Conservation (phyloP, 139 green algal genomes). For the Pleodorina starrii region DNA sequence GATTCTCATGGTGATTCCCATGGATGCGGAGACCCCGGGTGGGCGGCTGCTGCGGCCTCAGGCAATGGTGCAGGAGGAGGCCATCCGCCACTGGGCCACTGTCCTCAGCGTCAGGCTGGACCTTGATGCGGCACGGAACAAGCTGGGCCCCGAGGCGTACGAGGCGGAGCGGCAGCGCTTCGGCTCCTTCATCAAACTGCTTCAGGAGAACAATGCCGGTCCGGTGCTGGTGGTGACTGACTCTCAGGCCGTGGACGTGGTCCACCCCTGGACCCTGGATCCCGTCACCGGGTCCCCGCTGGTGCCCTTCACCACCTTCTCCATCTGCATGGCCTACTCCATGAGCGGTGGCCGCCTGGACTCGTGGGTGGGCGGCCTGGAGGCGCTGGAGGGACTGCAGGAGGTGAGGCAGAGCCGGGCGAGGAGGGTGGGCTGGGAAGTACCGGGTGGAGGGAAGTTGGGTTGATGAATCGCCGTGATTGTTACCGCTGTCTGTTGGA, state of each 20-base stretch:
- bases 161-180: constrained; percentile 69
- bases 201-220: constrained; percentile 58
- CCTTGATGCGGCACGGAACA: constrained; percentile 65
- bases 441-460: not conserved
- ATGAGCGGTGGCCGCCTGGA: constrained; percentile 67
- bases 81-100: constrained; percentile 69
- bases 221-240: constrained; percentile 75
- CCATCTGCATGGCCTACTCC: constrained; percentile 74
- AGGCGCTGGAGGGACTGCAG: constrained; percentile 53
- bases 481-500: too few species aligned
- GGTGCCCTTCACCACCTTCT: constrained; percentile 80
- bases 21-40: constrained; percentile 79
- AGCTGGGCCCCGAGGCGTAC: constrained; percentile 43
- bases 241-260: constrained; percentile 78
- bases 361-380: constrained; percentile 68
- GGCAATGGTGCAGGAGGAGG: constrained; percentile 75
- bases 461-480: too few species aligned
- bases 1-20: constrained; percentile 80
- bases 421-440: not conserved
- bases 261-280: constrained; percentile 78
- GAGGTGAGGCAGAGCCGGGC: not conserved
- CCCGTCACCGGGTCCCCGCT: constrained; percentile 49
- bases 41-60: constrained; percentile 77
- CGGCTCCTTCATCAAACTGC: constrained; percentile 54
- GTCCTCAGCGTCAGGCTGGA: constrained; percentile 75